Base-by-base conservation (phyloP, 169 alveolate species). In the Besnoitia besnoiti region DNA sequence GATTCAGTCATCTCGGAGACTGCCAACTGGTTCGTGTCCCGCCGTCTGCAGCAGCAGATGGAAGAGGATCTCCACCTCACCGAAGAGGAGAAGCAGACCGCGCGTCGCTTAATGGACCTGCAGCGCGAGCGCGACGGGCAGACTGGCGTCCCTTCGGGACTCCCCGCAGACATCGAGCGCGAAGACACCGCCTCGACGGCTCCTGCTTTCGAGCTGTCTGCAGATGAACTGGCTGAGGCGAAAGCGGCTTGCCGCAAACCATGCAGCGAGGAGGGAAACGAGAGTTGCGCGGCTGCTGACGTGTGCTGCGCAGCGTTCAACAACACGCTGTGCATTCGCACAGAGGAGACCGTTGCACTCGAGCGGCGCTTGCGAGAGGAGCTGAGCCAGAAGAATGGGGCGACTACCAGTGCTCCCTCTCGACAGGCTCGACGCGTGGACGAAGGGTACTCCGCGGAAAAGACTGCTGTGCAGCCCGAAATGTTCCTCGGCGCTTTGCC, bases 241-340 rank as follows among this genome's bases (percentile, higher is more conserved):
- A 82, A 79, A 14, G 91, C 79, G n/a, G 91, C 73, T 59, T 91
- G 94, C 91, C 80, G 61, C 76, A 91, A 91, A 37, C 87, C 91
- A 14, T 91, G 94, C 87, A 47, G 85, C 39, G 62, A 46, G 30
- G 39, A 51, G 0, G 90, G 61, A 35, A 44, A 91, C n/a, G 73
- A 82, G n/a, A 33, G 91, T 0, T 91, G 94, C 77, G 87, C 94
- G 33, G 73, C 85, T 46, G 46, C 84, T 3, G 94, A 91, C 61
- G 85, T 91, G 49, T 91, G 94, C 77, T 91, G 94, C 87, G 80
- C 77, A 5, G 90, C 85, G 24, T 82, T 79, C 85, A 87, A 87
- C 35, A 91, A 91, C 87, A 12, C 91, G 27, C 85, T 79, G 42
- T 91, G 94, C 94, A 82, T 91, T 33, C 85, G 94, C 14, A 67